Base-by-base conservation (phyloP, 148 eudicot genomes). In the Silene uniflora region DNA sequence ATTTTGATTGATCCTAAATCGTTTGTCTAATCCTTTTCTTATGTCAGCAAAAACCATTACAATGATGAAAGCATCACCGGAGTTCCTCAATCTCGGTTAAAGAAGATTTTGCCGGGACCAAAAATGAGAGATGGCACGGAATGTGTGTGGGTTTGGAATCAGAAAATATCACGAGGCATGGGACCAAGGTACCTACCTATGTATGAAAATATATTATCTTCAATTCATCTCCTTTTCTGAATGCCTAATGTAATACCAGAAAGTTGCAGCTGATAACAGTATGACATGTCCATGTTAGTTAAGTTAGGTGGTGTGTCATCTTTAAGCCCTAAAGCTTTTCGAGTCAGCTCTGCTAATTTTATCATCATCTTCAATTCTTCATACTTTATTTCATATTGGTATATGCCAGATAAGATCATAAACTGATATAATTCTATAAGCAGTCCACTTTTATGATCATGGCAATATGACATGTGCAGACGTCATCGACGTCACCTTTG, bases 281-380 rank as follows among this genome's bases (percentile, higher is more conserved):
- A 23, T 62, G 67, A 25, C 35, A 64, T 62, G 32, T 67, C 68
- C 55, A 69, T 69, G 72, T 69, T 69, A 22, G 72, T 69, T 47
- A 46, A 69, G 72, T 69, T 69, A 22, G 72, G 72, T 68, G 29
- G 72, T 69, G 6, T 69, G 29, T 19, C 29, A 11, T 69, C 27
- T 69, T 44, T 69, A 18, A 39, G 71, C 16, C 71, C 1, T 10
- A n/a, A 67, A 67, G 16, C 72, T 47, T 46, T 46, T 32, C 35
- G 72, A 69, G 32, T 69, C 72, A 69, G 18, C 58, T 10, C 3
- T 47, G 59, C 12, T 22, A 69, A 47, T 59, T 69, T 69, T 47
- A 47, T 46, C 72, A 69, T 46, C 72, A 47, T 47, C 72, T 4
- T 22, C 3, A 35, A 39, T 12, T 49, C 56, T 52, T 52, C 17